Evolutionary conservation across 352 stramenopile genomes (phyloP), one percentile per base, ranked within the genome.

Genomic region (Phytophthora constricta): DNA sequence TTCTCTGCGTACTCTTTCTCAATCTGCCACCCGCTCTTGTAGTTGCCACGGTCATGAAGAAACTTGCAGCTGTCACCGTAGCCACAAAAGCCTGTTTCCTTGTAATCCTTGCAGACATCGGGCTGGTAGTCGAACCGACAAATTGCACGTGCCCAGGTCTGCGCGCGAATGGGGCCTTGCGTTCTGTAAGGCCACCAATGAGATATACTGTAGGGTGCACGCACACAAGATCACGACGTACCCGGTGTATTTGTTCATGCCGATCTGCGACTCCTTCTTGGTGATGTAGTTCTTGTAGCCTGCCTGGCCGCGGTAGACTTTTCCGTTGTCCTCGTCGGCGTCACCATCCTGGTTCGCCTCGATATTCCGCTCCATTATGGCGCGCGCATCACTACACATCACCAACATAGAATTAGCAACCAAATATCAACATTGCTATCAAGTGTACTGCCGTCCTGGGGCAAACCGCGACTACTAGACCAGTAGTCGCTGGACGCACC

Each of bases 101-200:
- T 99, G 84, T 99, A 99, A 76, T 99, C 98, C 72, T 99, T 99
- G 80, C 98, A 99, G 53, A 99, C 93, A 67, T 99, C 97, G 2
- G 96, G 96, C 74, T 90, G 79, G 78, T 99, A 99, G 65, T 99
- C 98, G 63, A 99, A 99, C 20, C 96, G 90, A 26, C 79, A 97
- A 47, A 98, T 99, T 19, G 94, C 93, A 5, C 97, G 86, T 4
- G 98, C 86, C 79, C 97, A 98, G 2, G 89, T 97, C 34, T 98
- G 86, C 17, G 96, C 97, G n/a, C 92, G 85, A 23, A 99, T 97
- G 5, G 97, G 97, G 8, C 96, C 97, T 62, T 97, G 90, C 3
- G 90, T 98, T n/a, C 90, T 91, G 31, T 33, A 60, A 25, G n/a
- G n/a, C 23, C 3, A 22, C 31, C 14, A 27, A 28, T 62, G 42